Percentiles rank a stretch among this genome's conserved stretches.
phyloP scores from a whole-genome alignment of 768 basidiomycete genomes.

The Suillus variegatus region DNA sequence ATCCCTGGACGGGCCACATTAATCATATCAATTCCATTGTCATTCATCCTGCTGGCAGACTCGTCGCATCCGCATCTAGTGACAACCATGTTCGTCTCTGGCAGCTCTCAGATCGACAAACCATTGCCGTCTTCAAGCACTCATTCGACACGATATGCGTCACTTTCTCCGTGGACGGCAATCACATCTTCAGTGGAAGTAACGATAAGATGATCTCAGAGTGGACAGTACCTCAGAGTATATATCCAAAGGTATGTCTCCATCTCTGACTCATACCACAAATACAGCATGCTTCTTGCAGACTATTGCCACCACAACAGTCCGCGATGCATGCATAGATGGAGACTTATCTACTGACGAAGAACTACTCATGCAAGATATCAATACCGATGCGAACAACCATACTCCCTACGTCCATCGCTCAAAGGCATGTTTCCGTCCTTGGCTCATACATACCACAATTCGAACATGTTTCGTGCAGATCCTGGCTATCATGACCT shows the following conservation, averaged over 20 bases:
- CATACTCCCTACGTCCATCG: not conserved
- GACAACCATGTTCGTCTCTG: not conserved
- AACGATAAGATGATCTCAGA: not conserved
- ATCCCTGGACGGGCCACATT: not conserved
- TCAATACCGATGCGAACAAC: not conserved
- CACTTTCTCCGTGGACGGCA: not conserved
- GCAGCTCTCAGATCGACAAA: not conserved
- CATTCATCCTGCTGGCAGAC: not conserved
- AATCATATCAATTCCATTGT: accelerated
- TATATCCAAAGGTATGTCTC: not conserved
- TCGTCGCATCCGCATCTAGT: not conserved
- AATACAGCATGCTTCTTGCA: not conserved
- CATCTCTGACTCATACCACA: too few relatives aligned
- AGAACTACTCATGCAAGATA: not conserved
- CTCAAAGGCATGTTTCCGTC: not conserved
- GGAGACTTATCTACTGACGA: not conserved
- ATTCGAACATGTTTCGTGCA: too few relatives aligned
- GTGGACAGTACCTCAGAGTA: not conserved
- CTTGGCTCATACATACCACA: too few relatives aligned
- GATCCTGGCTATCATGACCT: too few relatives aligned
- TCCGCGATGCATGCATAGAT: not conserved
- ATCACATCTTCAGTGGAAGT: not conserved
- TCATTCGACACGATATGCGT: not conserved
- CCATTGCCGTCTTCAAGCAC: not conserved
- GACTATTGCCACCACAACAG: not conserved